phyloP scores from a whole-genome alignment of 2,329 filamentous ascomycete species.

The Colletotrichum brevisporum region DNA sequence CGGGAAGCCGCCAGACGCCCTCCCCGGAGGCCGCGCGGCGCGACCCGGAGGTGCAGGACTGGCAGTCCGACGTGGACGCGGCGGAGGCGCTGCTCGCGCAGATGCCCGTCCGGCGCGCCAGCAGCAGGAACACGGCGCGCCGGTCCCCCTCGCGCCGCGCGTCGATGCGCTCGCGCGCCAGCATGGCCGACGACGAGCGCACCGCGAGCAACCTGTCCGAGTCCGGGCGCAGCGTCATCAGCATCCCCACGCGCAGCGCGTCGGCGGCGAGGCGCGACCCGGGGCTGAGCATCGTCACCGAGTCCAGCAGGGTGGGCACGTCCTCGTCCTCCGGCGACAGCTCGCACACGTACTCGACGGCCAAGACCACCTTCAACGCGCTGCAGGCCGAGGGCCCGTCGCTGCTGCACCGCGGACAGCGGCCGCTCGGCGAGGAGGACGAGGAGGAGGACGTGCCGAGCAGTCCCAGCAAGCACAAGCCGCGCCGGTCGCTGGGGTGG shows the following conservation, averaged over 20 bases:
- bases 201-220: slow-evolving; percentile 72
- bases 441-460: slow-evolving; percentile 58
- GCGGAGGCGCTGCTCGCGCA: slow-evolving; percentile 66
- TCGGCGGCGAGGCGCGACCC: slow-evolving; percentile 44
- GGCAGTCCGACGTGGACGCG: slow-evolving; percentile 70
- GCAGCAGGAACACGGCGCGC: slow-evolving; percentile 45
- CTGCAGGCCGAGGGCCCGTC: slow-evolving; percentile 68
- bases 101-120: slow-evolving; percentile 52
- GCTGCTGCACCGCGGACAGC: slow-evolving; percentile 55
- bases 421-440: slow-evolving; percentile 48
- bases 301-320: slow-evolving; percentile 31
- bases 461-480: slow-evolving; percentile 71
- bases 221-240: slow-evolving; percentile 62
- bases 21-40: slow-evolving; percentile 56
- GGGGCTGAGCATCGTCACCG: slow-evolving; percentile 42
- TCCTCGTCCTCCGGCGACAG: slow-evolving; percentile 57
- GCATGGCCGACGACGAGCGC: slow-evolving; percentile 61
- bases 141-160: slow-evolving; percentile 55
- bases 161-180: slow-evolving; percentile 52
- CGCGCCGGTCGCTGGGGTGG: slow-evolving; percentile 67
- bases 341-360: slow-evolving; percentile 65
- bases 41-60: slow-evolving; percentile 70
- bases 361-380: slow-evolving; percentile 65
- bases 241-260: slow-evolving; percentile 49
- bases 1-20: slow-evolving; percentile 53